Evolutionary conservation across 2,329 filamentous ascomycete genomes (phyloP), one percentile per base, ranked within the genome.

Genomic region (Orbilia oligospora): DNA sequence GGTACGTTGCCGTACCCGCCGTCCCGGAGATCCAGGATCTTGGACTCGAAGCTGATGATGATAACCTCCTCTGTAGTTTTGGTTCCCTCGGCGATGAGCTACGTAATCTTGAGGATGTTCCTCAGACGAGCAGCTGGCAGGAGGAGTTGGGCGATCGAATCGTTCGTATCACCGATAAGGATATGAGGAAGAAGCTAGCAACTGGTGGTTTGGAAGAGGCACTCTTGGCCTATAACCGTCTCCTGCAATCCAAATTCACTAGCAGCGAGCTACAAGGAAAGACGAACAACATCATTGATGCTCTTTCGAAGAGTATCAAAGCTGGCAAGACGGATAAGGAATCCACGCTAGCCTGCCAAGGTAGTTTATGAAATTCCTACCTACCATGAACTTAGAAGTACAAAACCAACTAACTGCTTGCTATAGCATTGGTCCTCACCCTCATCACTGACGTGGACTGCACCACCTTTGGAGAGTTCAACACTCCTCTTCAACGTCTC

Each of bases 111-210:
- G 87, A 88, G 8, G 86, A 87, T 84, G 87, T 18, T 84, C 85
- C 12, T 85, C 87, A 61, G 87, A 67, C 51, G 1, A 56, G 33
- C 41, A 77, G 87, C 27, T 92, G 92, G 88, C 88, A 90, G 55
- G 85, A 88, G 16, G 88, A 89, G 71, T 85, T 94, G 38, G 86
- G 87, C 30, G 88, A 90, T 79, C 89, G 91, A 73, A 90, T 97
- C 80, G 87, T 91, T 58, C 90, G 92, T 81, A 88, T 97, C 30
- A 87, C 91, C 69, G 90, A 92, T 81, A 79, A 72, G 38, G 69
- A 73, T 51, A 77, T 77, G 73, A 90, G 92, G 82, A 97, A 97
- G 87, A 90, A 91, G 80, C 93, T 91, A 84, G 93, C 90, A 80
- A 89, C 88, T 24, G 89, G 92, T 80, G 89, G 90, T 22, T 89